A percentile compares a stretch with the other conserved stretches of the same genome.
Evolutionary conservation across 2,329 filamentous ascomycete species (phyloP).

Genomic region (Coniochaeta sp.): DNA sequence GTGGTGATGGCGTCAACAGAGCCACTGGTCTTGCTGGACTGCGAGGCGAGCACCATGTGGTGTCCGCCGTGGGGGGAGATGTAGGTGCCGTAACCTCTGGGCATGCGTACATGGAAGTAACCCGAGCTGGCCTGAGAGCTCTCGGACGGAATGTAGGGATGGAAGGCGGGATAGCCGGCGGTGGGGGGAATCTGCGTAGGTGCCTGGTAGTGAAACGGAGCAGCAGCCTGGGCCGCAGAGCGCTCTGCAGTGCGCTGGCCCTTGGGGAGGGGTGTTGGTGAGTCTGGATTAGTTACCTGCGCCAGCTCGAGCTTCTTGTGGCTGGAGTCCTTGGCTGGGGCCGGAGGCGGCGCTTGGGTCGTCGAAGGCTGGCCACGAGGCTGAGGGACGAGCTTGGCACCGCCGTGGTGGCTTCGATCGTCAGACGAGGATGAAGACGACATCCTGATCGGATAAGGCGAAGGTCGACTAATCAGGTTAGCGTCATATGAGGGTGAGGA

Average conservation of each 20-base stretch:
- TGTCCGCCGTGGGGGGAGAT: not conserved
- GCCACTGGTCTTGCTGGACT: not conserved
- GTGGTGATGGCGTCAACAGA: not conserved
- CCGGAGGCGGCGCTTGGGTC: not conserved
- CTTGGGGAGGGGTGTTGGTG: not conserved
- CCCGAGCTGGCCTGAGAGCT: constrained; percentile 1
- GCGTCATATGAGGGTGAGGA: not conserved
- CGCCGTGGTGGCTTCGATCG: not conserved
- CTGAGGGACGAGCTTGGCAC: not conserved
- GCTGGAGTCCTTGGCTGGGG: not conserved
- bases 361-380: not conserved
- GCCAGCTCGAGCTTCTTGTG: not conserved
- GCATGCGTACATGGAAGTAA: not conserved
- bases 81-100: not conserved
- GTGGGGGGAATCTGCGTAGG: not conserved
- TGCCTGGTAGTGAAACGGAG: not conserved
- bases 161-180: not conserved
- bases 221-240: not conserved
- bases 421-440: not conserved
- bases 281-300: not conserved
- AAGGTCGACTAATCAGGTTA: not conserved
- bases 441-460: not conserved
- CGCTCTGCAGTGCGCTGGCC: constrained; percentile 1
- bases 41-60: not conserved
- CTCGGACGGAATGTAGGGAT: not conserved